Percentiles rank a stretch among this genome's conserved stretches.
Evolutionary conservation across 2,329 filamentous ascomycete genomes (phyloP).

Genomic region (Xylaria hypoxylon): DNA sequence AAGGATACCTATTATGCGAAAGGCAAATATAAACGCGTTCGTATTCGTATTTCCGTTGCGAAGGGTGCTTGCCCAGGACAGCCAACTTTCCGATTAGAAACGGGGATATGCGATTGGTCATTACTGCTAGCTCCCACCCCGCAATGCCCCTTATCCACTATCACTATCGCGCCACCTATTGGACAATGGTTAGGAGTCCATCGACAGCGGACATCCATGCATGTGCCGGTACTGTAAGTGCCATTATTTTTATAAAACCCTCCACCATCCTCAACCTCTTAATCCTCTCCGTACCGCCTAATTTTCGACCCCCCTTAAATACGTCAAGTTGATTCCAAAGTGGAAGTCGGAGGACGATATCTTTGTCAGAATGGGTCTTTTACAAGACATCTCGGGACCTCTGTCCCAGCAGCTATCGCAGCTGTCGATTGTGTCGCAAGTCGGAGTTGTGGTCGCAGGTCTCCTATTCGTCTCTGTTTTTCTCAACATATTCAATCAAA

Average conservation of each 20-base stretch:
- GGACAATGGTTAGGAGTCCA: slow-evolving; percentile 27
- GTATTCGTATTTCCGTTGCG: slow-evolving; percentile 38
- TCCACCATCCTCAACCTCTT: slow-evolving; percentile 23
- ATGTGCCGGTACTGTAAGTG: slow-evolving; percentile 10
- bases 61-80: slow-evolving; percentile 4
- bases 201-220: neutral
- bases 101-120: slow-evolving; percentile 32
- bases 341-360: slow-evolving; percentile 27
- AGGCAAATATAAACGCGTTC: slow-evolving; percentile 29
- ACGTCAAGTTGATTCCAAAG: slow-evolving; percentile 16
- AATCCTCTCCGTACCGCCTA: slow-evolving; percentile 12
- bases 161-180: slow-evolving; percentile 33
- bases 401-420: slow-evolving; percentile 62
- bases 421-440: slow-evolving; percentile 61
- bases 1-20: slow-evolving; percentile 14
- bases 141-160: slow-evolving; percentile 32
- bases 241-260: slow-evolving; percentile 35
- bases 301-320: slow-evolving; percentile 2
- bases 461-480: slow-evolving; percentile 70
- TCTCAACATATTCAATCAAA: slow-evolving; percentile 82
- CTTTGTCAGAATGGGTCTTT: slow-evolving; percentile 62
- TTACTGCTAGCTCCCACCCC: slow-evolving; percentile 14
- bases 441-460: slow-evolving; percentile 57
- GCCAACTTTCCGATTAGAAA: slow-evolving; percentile 30
- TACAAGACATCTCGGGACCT: slow-evolving; percentile 64